A percentile compares a stretch with the other conserved stretches of the same genome.
Conservation (phyloP, 108 stramenopile species). For the Nitzschia sp. region DNA sequence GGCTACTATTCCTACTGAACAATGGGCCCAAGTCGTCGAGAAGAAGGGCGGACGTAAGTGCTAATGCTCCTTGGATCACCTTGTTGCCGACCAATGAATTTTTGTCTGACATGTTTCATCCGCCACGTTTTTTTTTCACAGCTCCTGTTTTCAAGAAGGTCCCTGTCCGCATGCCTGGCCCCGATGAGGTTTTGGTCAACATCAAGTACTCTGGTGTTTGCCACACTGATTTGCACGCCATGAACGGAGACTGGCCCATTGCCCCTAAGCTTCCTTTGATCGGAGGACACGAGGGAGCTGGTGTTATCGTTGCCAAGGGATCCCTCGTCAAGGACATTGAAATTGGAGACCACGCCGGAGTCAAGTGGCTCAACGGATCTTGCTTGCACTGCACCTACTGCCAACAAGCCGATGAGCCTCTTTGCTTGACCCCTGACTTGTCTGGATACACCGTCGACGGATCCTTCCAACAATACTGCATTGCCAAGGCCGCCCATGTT, state of each 20-base stretch:
- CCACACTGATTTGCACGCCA: conserved; percentile 4
- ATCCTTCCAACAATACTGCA: conserved; percentile 6
- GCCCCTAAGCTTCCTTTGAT: conserved; percentile 3
- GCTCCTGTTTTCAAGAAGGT: conserved; percentile 1
- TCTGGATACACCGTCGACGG: conserved; percentile 3
- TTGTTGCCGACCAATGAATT: no score
- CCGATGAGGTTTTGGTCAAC: conserved; percentile 1
- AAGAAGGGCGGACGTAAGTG: conserved; percentile 3
- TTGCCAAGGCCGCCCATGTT: conserved; percentile 4
- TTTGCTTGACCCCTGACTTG: conserved; percentile 4
- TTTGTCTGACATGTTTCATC: no score
- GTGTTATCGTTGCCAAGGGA: neutral
- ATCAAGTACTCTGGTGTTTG: conserved; percentile 8
- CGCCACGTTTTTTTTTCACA: neutral
- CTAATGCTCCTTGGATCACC: neutral
- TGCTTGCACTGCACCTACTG: neutral
- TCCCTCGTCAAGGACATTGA: neutral
- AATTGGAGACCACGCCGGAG: conserved; percentile 1
- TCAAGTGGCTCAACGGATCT: conserved; percentile 3
- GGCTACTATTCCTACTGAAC: neutral
- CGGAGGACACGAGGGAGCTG: neutral
- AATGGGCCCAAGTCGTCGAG: conserved; percentile 3
- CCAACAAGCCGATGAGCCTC: conserved; percentile 4
- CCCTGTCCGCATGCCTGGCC: conserved; percentile 5
- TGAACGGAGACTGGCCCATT: conserved; percentile 1